Evolutionary conservation across 148 eudicot species (phyloP).

Genomic region (Silene conica): DNA sequence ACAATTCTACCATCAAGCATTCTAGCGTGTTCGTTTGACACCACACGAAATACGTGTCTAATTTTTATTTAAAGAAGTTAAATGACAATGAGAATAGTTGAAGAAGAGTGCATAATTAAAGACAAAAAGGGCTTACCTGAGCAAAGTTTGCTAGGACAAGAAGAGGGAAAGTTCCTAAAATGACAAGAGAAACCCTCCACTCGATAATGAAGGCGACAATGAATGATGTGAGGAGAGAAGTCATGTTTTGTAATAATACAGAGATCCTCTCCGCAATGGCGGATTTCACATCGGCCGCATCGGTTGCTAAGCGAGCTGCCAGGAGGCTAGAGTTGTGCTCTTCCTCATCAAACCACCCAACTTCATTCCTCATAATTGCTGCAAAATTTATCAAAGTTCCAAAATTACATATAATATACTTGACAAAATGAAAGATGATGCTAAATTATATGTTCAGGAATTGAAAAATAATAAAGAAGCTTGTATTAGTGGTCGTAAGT

Average conservation of each 20-base stretch:
- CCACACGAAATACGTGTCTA: too few species aligned
- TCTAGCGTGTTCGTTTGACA: too few species aligned
- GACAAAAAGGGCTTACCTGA: conserved; percentile 53
- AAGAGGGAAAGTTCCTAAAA: conserved; percentile 94
- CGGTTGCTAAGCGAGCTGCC: conserved; percentile 89
- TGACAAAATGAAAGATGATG: neutral
- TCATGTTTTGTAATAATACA: conserved; percentile 92
- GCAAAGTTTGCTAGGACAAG: conserved; percentile 97
- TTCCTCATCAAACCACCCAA: conserved; percentile 99
- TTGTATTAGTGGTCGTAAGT: neutral
- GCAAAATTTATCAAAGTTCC: conserved; percentile 6
- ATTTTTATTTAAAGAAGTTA: too few species aligned
- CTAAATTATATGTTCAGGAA: neutral
- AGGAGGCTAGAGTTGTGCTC: conserved; percentile 97
- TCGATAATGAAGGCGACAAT: conserved; percentile 95
- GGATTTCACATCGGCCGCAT: conserved; percentile 95
- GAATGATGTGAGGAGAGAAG: conserved; percentile 95
- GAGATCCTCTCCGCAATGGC: conserved; percentile 99
- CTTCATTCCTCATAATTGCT: conserved; percentile 98
- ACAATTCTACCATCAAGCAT: too few species aligned
- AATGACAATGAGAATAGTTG: neutral
- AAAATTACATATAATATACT: neutral
- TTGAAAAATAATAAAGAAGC: neutral
- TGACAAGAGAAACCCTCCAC: conserved; percentile 98
- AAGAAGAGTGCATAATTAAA: neutral